A percentile compares a stretch with the other conserved stretches of the same genome.
Conservation (phyloP, 1,284 basidiomycete species). For the Entoloma clypeatum region DNA sequence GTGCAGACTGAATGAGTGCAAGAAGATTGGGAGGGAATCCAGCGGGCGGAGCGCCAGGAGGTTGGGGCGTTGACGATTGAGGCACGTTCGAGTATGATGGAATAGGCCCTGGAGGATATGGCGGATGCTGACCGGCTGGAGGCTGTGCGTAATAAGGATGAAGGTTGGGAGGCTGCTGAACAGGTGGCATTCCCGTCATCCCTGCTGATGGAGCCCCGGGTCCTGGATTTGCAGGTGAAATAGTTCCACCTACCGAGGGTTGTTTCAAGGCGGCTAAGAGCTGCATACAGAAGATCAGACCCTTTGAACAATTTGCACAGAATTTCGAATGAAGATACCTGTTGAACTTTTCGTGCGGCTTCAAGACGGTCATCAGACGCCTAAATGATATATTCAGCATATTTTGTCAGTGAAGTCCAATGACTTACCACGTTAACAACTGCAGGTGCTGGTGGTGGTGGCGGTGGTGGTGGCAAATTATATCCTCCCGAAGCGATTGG, state of each 20-base stretch:
- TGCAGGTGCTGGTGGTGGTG: constrained; percentile 18
- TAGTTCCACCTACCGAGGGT: constrained; percentile 41
- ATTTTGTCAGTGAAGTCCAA: background rate
- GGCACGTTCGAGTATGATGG: constrained; percentile 35
- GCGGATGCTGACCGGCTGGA: constrained; percentile 30
- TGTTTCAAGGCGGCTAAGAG: constrained; percentile 75
- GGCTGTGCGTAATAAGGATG: constrained; percentile 43
- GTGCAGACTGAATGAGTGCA: constrained; percentile 51
- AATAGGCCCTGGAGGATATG: constrained; percentile 32
- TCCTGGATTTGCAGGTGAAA: constrained; percentile 31
- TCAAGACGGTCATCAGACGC: constrained; percentile 67
- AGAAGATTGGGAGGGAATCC: constrained; percentile 61
- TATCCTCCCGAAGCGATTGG: constrained; percentile 32
- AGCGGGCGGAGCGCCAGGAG: constrained; percentile 32
- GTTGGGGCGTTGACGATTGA: constrained; percentile 35
- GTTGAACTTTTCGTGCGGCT: constrained; percentile 78
- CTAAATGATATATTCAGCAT: constrained; percentile 16
- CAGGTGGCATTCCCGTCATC: constrained; percentile 29
- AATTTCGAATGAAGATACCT: constrained; percentile 36
- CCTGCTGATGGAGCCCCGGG: constrained; percentile 26
- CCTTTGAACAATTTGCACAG: background rate
- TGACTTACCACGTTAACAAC: constrained; percentile 18
- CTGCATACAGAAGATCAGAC: constrained; percentile 25
- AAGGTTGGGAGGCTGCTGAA: constrained; percentile 31
- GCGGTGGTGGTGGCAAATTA: constrained; percentile 23